Evolutionary conservation across 2,329 filamentous ascomycete genomes (phyloP).

Genomic region (Epichloe brachyelytri): DNA sequence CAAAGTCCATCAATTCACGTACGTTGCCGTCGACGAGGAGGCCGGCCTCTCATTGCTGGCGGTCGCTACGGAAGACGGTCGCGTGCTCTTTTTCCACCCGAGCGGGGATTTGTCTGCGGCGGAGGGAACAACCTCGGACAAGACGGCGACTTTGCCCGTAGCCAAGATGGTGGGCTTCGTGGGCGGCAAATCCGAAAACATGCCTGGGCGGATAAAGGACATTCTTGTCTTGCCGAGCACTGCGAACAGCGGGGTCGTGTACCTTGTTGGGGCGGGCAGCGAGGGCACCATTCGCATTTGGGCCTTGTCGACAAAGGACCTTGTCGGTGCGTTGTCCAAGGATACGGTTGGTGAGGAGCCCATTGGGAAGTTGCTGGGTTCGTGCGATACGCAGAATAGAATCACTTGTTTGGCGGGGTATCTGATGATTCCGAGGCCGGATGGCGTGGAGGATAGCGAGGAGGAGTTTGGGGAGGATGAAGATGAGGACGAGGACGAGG

Average conservation of each 20-base stretch:
- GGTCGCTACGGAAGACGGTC: slow-evolving; percentile 81
- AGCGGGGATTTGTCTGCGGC: slow-evolving; percentile 27
- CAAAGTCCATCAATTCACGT: slow-evolving; percentile 74
- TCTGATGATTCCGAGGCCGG: slow-evolving; percentile 61
- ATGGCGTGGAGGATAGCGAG: slow-evolving; percentile 47
- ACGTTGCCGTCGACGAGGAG: slow-evolving; percentile 43
- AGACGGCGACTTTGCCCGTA: slow-evolving; percentile 30
- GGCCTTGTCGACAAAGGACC: slow-evolving; percentile 37
- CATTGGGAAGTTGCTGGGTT: slow-evolving; percentile 56
- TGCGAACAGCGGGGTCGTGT: slow-evolving; percentile 26
- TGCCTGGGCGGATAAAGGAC: slow-evolving; percentile 72
- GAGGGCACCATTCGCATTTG: slow-evolving; percentile 78
- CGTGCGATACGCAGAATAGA: slow-evolving; percentile 73
- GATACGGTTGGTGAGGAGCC: slow-evolving; percentile 15
- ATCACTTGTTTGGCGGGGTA: slow-evolving; percentile 85
- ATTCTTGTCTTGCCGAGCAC: slow-evolving; percentile 52
- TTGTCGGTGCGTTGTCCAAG: slow-evolving; percentile 20
- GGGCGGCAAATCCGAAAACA: slow-evolving; percentile 57
- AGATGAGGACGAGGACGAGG: slow-evolving; percentile 19
- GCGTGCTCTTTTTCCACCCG: slow-evolving; percentile 69
- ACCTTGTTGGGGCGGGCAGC: slow-evolving; percentile 66
- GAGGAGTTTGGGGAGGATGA: slow-evolving; percentile 31
- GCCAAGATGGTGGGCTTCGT: slow-evolving; percentile 63
- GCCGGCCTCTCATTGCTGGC: slow-evolving; percentile 43
- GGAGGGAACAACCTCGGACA: slow-evolving; percentile 24